These are phyloP conservation scores for Podila epicladia DNA, from an alignment of 192 early-diverging fungal species.

Conservation along the genomic window DNA sequence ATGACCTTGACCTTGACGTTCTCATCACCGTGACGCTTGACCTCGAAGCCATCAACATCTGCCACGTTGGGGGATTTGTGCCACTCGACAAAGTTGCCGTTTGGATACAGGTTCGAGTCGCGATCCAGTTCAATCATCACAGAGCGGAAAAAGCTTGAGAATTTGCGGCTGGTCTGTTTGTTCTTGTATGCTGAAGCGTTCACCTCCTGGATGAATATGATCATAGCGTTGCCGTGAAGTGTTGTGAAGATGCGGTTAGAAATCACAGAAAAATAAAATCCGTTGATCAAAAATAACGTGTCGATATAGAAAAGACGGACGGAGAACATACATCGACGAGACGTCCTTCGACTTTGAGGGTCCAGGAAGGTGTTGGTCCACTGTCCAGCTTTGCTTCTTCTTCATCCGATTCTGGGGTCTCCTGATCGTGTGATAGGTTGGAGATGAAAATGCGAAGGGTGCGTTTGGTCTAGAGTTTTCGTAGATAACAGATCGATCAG, in stretches of 20 bases:
- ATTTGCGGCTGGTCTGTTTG: conserved; percentile 74
- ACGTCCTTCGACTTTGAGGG: conserved; percentile 88
- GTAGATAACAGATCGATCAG: too few relatives aligned
- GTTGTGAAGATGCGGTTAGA: not conserved
- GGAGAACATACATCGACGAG: conserved; percentile 75
- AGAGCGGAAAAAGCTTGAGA: conserved; percentile 86
- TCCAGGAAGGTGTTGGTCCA: conserved; percentile 84
- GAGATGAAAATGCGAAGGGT: conserved; percentile 92
- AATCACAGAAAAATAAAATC: not conserved
- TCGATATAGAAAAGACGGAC: not conserved
- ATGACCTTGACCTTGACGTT: conserved; percentile 85
- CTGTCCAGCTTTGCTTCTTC: conserved; percentile 57
- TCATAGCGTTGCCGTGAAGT: not conserved
- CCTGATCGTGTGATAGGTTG: conserved; percentile 86
- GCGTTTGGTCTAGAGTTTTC: conserved; percentile 66
- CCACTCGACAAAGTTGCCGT: conserved; percentile 86
- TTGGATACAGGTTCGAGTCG: conserved; percentile 78
- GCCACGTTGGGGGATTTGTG: conserved; percentile 56
- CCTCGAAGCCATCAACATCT: conserved; percentile 89
- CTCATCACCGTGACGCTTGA: conserved; percentile 89
- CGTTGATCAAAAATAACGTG: not conserved
- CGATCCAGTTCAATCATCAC: conserved; percentile 89
- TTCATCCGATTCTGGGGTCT: conserved; percentile 55
- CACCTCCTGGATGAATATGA: conserved; percentile 12
- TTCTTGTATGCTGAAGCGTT: conserved; percentile 65